A percentile compares a stretch with the other conserved stretches of the same genome.
phyloP scores from a whole-genome alignment of 176 grass and related monocot species.

The Coix lacrymajobi region DNA sequence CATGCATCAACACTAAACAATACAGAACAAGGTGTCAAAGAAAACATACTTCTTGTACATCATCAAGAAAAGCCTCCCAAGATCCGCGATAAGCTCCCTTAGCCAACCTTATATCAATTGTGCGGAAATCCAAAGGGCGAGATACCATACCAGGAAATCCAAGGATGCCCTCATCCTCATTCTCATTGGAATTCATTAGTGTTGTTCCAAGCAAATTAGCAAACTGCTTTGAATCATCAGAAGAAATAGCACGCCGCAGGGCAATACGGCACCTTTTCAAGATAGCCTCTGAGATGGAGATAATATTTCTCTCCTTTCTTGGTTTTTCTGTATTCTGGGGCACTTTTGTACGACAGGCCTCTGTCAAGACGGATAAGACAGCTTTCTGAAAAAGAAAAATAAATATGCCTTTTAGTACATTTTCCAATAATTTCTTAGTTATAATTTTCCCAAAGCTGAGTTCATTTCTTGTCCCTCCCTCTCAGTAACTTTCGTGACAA shows the following conservation, averaged over 20 bases:
- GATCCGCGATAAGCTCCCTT: conserved; percentile 79
- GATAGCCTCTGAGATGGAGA: conserved; percentile 75
- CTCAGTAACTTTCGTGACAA: neutral
- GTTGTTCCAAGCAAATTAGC: conserved; percentile 94
- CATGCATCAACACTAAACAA: conserved; percentile 1
- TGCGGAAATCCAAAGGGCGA: conserved; percentile 89
- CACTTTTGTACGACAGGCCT: conserved; percentile 49
- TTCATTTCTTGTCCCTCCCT: neutral
- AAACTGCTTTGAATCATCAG: conserved; percentile 83
- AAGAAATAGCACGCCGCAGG: conserved; percentile 61
- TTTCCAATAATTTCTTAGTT: neutral
- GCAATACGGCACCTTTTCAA: conserved; percentile 80
- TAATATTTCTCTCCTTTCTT: conserved; percentile 46
- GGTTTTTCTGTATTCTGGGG: conserved; percentile 47
- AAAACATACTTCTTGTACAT: conserved; percentile 76
- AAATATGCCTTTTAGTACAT: conserved; percentile 11
- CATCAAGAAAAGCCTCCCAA: conserved; percentile 88
- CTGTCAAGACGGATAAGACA: conserved; percentile 72
- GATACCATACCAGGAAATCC: conserved; percentile 97
- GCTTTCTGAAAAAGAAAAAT: conserved; percentile 78
- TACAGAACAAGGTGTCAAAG: conserved; percentile 22
- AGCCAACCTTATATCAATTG: conserved; percentile 93
- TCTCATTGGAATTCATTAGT: conserved; percentile 73
- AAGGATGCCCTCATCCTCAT: conserved; percentile 95
- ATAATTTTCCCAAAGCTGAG: neutral